These are phyloP conservation scores for Xylaria acuta DNA, from an alignment of 495 filamentous ascomycete genomes.

Conservation along the genomic window DNA sequence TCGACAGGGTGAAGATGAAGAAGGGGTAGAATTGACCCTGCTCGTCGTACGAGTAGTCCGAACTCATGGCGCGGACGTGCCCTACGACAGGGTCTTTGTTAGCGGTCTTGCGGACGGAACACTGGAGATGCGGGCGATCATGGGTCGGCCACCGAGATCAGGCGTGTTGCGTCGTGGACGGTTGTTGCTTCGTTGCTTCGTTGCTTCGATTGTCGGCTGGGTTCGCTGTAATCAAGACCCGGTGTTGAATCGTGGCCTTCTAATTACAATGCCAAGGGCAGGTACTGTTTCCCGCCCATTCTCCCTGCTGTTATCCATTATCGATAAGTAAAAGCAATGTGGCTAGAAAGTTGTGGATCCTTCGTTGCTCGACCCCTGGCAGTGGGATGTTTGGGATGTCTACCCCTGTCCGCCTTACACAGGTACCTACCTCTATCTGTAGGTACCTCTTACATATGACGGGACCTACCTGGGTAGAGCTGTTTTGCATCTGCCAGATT, in stretches of 20 bases:
- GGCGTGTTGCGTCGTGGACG: slow-evolving; percentile 8
- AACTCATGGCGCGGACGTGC: slow-evolving; percentile 72
- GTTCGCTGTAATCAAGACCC: background rate
- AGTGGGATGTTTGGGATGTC: background rate
- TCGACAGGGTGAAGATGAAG: slow-evolving; percentile 90
- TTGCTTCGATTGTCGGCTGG: background rate
- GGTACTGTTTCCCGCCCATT: background rate
- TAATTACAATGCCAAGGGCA: slow-evolving; percentile 34
- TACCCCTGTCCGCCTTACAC: background rate
- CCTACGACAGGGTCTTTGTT: slow-evolving; percentile 39
- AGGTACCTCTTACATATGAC: too few species aligned
- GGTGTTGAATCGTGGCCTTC: slow-evolving; percentile 44
- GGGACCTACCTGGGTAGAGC: too few species aligned
- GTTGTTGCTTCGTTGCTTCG: slow-evolving; percentile 9
- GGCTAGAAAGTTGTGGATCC: slow-evolving; percentile 19
- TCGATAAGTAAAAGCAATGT: slow-evolving; percentile 31
- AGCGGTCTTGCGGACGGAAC: slow-evolving; percentile 4
- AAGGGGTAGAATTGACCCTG: slow-evolving; percentile 99
- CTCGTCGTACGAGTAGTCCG: slow-evolving; percentile 98
- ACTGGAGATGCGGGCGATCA: slow-evolving; percentile 7
- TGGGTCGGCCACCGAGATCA: slow-evolving; percentile 10
- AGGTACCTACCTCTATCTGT: background rate
- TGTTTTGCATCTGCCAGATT: background rate
- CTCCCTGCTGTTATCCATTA: background rate
- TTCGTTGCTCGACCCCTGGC: background rate